These are phyloP conservation scores for Lophiostoma macrostomum DNA, from an alignment of 495 filamentous ascomycete genomes.

Conservation along the genomic window DNA sequence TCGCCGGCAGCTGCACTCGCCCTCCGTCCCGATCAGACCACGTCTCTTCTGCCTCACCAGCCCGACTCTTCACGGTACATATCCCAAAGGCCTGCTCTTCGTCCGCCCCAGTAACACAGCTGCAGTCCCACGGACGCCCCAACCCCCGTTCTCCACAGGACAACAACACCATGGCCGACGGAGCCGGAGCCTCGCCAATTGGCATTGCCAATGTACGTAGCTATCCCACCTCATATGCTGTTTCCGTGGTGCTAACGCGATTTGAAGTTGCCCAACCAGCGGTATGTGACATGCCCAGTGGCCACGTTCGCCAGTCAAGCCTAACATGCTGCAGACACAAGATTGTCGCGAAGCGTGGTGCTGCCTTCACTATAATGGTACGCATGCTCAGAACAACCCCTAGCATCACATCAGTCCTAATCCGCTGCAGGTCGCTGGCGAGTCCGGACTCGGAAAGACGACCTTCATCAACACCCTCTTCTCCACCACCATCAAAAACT, in stretches of 20 bases:
- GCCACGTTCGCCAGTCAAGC: constrained; percentile 15
- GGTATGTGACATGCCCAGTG: constrained; percentile 45
- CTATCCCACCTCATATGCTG: neutral
- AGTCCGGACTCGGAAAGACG: constrained; percentile 97
- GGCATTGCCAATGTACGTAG: constrained; percentile 95
- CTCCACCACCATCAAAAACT: constrained; percentile 99
- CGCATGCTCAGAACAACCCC: constrained; percentile 21
- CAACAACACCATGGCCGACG: constrained; percentile 64
- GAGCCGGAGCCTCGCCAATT: constrained; percentile 87
- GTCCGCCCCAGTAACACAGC: neutral
- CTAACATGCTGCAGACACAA: constrained; percentile 68
- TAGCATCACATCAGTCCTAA: constrained; percentile 13
- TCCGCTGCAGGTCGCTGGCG: constrained; percentile 79
- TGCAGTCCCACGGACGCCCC: constrained; percentile 1
- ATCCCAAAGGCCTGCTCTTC: neutral
- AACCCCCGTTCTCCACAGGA: constrained; percentile 6
- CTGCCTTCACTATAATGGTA: constrained; percentile 99
- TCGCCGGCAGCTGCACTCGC: neutral
- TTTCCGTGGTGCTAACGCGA: constrained; percentile 22
- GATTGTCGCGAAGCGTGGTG: constrained; percentile 98
- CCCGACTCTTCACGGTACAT: constrained; percentile 4
- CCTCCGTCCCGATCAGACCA: neutral
- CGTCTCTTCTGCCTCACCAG: neutral
- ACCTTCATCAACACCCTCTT: constrained; percentile 99
- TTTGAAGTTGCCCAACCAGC: constrained; percentile 80